A percentile compares a stretch with the other conserved stretches of the same genome.
phyloP scores from a whole-genome alignment of 2,329 filamentous ascomycete genomes.

The Verticillium albo-atrum region DNA sequence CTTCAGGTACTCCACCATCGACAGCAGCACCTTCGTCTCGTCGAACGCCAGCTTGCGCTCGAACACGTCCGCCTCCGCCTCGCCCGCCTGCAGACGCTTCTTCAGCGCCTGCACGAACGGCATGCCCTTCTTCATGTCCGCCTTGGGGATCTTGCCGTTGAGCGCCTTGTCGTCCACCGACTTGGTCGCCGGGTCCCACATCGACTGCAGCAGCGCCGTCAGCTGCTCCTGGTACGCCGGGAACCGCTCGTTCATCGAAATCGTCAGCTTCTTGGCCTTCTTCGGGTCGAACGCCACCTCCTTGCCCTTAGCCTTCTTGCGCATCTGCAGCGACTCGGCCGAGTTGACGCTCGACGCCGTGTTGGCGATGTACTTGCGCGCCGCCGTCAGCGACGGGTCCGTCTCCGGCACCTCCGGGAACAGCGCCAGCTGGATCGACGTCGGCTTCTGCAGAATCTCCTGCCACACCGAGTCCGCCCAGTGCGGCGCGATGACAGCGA shows the following conservation, averaged over 20 bases:
- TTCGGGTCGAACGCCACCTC: constrained; percentile 79
- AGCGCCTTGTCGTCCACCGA: constrained; percentile 76
- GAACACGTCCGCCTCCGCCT: constrained; percentile 65
- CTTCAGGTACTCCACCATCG: constrained; percentile 78
- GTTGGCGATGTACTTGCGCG: constrained; percentile 73
- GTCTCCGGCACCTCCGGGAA: constrained; percentile 68
- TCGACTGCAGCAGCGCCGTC: constrained; percentile 56
- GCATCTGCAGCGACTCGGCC: constrained; percentile 76
- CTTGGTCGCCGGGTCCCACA: constrained; percentile 59
- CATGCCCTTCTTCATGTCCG: constrained; percentile 97
- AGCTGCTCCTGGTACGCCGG: constrained; percentile 75
- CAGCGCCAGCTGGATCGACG: constrained; percentile 72
- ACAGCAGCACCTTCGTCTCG: constrained; percentile 67
- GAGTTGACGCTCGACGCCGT: constrained; percentile 79
- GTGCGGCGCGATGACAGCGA: constrained; percentile 84
- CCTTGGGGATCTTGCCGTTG: constrained; percentile 73
- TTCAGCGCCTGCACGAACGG: constrained; percentile 89
- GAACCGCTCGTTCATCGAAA: constrained; percentile 76
- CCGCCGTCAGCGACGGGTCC: constrained; percentile 66
- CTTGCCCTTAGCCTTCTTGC: constrained; percentile 94
- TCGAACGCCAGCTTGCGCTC: constrained; percentile 84
- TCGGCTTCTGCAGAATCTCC: constrained; percentile 75
- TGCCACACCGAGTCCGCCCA: constrained; percentile 94
- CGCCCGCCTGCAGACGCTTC: constrained; percentile 70
- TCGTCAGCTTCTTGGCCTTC: constrained; percentile 85